Conservation (phyloP, 164 flowering plant genomes). For the Pachysandra terminalis region DNA sequence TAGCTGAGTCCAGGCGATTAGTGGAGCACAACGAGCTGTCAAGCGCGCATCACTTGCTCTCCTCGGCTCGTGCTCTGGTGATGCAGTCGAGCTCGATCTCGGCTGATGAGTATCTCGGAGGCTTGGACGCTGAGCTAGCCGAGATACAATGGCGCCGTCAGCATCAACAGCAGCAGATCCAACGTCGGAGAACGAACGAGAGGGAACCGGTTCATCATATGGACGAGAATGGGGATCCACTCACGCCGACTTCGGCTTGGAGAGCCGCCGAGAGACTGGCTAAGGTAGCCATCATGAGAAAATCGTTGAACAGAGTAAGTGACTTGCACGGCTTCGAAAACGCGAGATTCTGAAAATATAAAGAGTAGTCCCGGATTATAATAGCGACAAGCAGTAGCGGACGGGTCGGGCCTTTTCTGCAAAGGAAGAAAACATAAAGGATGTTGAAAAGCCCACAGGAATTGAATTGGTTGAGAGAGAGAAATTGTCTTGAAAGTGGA, state of each 20-base stretch:
- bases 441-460: not conserved
- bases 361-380: conserved; percentile 5
- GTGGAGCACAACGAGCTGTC: not conserved
- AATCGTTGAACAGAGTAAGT: not conserved
- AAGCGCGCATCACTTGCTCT: not conserved
- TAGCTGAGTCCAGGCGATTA: not conserved
- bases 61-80: not conserved
- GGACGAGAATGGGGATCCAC: not conserved
- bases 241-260: not conserved
- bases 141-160: not conserved
- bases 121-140: not conserved
- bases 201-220: not conserved
- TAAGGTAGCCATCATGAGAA: conserved; percentile 2
- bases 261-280: conserved; percentile 1
- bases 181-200: not conserved
- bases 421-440: not conserved
- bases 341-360: conserved; percentile 1
- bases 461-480: not conserved
- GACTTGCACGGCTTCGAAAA: conserved; percentile 2
- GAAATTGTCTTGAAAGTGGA: too few relatives aligned
- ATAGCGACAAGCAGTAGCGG: conserved; percentile 20
- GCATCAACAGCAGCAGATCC: not conserved
- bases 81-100: not conserved
- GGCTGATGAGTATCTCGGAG: not conserved
- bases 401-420: conserved; percentile 16